A percentile compares a stretch with the other conserved stretches of the same genome.
phyloP scores from a whole-genome alignment of 768 basidiomycete genomes.

The Russula ochroleuca region DNA sequence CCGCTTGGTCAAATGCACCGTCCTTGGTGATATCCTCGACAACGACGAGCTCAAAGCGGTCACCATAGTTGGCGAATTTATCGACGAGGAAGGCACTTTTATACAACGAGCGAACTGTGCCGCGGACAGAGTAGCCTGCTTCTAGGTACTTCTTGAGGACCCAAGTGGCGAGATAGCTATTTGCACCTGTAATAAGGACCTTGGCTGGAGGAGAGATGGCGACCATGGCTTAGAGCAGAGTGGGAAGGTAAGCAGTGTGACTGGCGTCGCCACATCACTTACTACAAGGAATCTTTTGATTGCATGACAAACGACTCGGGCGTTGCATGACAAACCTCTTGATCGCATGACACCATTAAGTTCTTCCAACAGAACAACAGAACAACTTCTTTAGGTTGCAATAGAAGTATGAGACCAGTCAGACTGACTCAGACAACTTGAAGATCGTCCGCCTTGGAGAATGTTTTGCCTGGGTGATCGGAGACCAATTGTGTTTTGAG shows the following conservation, averaged over 20 bases:
- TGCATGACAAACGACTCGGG: no score
- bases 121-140: conserved; percentile 58
- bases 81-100: conserved; percentile 58
- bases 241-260: background rate
- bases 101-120: conserved; percentile 57
- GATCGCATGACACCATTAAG: no score
- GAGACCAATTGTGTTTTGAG: no score
- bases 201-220: conserved; percentile 35
- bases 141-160: conserved; percentile 53
- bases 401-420: no score
- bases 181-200: conserved; percentile 55
- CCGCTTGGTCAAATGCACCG: conserved; percentile 70
- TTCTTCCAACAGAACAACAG: no score
- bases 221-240: conserved; percentile 33
- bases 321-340: no score
- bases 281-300: no score
- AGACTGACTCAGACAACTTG: no score
- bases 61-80: conserved; percentile 49
- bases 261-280: background rate
- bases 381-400: no score
- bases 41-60: conserved; percentile 58
- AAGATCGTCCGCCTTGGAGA: no score
- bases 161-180: conserved; percentile 59
- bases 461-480: no score
- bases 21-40: conserved; percentile 66